A percentile compares a stretch with the other conserved stretches of the same genome.
These are phyloP conservation scores for Knoxdaviesia proteae DNA, from an alignment of 2,329 filamentous ascomycete species.

Conservation along the genomic window DNA sequence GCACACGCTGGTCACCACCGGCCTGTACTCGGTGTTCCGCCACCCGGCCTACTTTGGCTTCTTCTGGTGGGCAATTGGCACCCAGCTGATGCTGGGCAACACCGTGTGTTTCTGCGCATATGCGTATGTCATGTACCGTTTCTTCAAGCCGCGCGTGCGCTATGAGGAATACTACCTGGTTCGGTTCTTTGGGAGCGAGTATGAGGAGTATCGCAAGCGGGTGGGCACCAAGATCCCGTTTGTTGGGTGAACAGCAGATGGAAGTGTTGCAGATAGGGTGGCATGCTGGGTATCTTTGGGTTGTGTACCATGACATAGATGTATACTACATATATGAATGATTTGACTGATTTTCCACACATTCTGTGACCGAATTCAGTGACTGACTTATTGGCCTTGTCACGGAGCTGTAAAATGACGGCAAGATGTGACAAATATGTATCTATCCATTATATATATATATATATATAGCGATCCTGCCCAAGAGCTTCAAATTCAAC, in stretches of 20 bases:
- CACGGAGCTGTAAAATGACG: too few relatives aligned
- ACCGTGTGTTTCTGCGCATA: slow-evolving; percentile 57
- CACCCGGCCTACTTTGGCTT: slow-evolving; percentile 96
- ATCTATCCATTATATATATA: too few relatives aligned
- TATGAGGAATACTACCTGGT: slow-evolving; percentile 64
- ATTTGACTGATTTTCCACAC: too few relatives aligned
- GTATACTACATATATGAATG: too few relatives aligned
- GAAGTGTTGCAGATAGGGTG: too few relatives aligned
- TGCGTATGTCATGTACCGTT: slow-evolving; percentile 57
- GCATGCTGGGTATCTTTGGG: too few relatives aligned
- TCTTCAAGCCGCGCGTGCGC: slow-evolving; percentile 55
- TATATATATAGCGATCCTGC: too few relatives aligned
- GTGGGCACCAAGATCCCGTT: slow-evolving; percentile 71
- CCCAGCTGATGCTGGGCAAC: slow-evolving; percentile 79
- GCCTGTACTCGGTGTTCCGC: slow-evolving; percentile 54
- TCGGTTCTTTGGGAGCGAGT: slow-evolving; percentile 69
- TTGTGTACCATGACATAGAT: too few relatives aligned
- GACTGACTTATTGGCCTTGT: too few relatives aligned
- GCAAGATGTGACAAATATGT: too few relatives aligned
- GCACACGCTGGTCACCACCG: slow-evolving; percentile 65
- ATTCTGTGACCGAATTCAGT: too few relatives aligned
- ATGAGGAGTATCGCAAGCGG: slow-evolving; percentile 47
- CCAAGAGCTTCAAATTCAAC: too few relatives aligned
- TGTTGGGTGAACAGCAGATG: slow-evolving; percentile 9
- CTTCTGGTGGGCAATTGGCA: slow-evolving; percentile 96